Conservation (phyloP, 2,329 filamentous ascomycete species). For the Aspergillus pseudonomiae region DNA sequence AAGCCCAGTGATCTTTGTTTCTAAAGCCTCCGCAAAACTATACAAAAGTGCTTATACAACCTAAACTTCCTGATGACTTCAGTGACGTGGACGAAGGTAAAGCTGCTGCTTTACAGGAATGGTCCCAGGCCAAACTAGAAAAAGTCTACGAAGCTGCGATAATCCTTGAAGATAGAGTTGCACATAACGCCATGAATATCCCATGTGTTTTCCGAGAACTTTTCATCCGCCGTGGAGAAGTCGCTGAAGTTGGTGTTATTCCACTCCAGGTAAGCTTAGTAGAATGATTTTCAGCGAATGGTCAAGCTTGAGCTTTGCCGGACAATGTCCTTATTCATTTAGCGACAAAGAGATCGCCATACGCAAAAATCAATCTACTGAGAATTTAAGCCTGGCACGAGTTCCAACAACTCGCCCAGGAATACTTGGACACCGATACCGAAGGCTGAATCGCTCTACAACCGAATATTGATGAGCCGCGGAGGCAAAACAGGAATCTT, state of each 20-base stretch:
- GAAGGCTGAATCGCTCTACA: constrained; percentile 41
- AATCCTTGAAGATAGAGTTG: constrained; percentile 25
- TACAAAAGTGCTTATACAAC: constrained; percentile 17
- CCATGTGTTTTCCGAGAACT: constrained; percentile 36
- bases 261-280: constrained; percentile 40
- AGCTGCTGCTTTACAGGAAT: constrained; percentile 19
- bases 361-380: constrained; percentile 24
- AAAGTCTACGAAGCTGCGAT: constrained; percentile 37
- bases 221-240: constrained; percentile 36
- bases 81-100: constrained; percentile 30
- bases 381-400: constrained; percentile 23
- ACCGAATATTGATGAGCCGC: constrained; percentile 30
- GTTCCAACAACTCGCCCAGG: constrained; percentile 29
- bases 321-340: constrained; percentile 33
- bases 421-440: constrained; percentile 35
- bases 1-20: constrained; percentile 32
- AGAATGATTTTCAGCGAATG: constrained; percentile 31
- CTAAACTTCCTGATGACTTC: constrained; percentile 33
- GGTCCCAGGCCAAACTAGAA: constrained; percentile 21
- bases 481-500: constrained; percentile 30
- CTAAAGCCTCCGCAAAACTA: constrained; percentile 27
- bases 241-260: constrained; percentile 29
- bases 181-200: constrained; percentile 26
- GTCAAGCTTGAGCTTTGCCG: constrained; percentile 27
- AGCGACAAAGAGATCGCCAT: constrained; percentile 29